Percentiles rank a stretch among this genome's conserved stretches.
phyloP scores from a whole-genome alignment of 768 basidiomycete genomes.

The Kwoniella botswanensis region DNA sequence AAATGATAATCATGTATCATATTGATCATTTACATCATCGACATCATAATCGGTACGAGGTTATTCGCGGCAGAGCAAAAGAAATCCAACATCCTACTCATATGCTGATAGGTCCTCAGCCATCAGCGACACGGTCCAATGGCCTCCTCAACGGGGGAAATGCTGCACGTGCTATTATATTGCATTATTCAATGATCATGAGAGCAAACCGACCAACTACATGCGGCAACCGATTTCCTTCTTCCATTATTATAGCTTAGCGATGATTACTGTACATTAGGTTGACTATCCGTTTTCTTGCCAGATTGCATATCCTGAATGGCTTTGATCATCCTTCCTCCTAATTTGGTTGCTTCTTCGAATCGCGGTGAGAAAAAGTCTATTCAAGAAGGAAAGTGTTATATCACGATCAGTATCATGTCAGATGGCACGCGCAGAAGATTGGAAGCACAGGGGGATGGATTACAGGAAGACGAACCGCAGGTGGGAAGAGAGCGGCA shows the following conservation, averaged over 20 bases:
- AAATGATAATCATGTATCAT: too few species aligned
- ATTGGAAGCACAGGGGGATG: too few species aligned
- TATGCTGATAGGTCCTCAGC: too few species aligned
- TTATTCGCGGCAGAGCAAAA: too few species aligned
- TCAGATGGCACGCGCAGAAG: not conserved
- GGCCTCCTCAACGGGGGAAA: too few species aligned
- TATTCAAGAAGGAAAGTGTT: not conserved
- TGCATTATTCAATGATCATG: not conserved
- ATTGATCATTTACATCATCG: too few species aligned
- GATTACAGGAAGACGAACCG: not conserved
- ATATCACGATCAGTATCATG: not conserved
- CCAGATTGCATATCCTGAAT: slow-evolving; percentile 60
- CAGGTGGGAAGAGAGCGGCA: not conserved
- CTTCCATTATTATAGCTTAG: too few species aligned
- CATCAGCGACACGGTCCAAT: too few species aligned
- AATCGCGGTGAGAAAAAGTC: slow-evolving; percentile 85
- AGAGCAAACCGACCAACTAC: not conserved
- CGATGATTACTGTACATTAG: slow-evolving; percentile 6
- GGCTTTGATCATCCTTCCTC: slow-evolving; percentile 86
- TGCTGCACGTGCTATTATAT: too few species aligned
- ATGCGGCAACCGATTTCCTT: not conserved
- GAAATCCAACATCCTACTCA: too few species aligned
- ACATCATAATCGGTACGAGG: too few species aligned
- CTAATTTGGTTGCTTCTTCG: slow-evolving; percentile 79
- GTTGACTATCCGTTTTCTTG: not conserved